Conservation (phyloP, 2,329 filamentous ascomycete species). For the Apiospora pterosperma region DNA sequence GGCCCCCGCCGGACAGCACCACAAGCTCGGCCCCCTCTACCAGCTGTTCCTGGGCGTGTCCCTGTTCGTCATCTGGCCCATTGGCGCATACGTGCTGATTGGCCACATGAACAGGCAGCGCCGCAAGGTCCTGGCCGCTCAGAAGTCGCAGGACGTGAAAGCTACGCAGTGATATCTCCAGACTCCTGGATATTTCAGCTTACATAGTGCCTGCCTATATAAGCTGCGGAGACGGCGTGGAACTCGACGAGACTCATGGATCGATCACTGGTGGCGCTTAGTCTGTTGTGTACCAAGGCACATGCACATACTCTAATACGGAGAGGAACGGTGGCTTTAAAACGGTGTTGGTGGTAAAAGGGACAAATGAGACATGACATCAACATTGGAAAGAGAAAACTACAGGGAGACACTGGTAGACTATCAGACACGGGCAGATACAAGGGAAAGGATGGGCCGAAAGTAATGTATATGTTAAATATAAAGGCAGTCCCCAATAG, state of each 20-base stretch:
- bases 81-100: conserved; percentile 79
- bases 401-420: background rate
- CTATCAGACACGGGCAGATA: background rate
- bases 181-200: background rate
- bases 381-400: background rate
- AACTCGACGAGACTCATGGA: background rate
- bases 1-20: conserved; percentile 49
- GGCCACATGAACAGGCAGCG: conserved; percentile 94
- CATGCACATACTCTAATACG: background rate
- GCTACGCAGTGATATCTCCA: conserved; percentile 7
- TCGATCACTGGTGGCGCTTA: background rate
- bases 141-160: conserved; percentile 41
- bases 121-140: conserved; percentile 69
- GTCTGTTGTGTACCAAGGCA: background rate
- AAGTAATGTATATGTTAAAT: background rate
- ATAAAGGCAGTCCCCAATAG: background rate
- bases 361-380: background rate
- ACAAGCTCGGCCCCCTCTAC: conserved; percentile 43
- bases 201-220: background rate
- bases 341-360: background rate
- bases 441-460: background rate
- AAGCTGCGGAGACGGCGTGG: background rate
- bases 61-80: conserved; percentile 74
- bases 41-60: conserved; percentile 73
- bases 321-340: background rate